These are phyloP conservation scores for Chondrostereum purpureum DNA, from an alignment of 1,284 basidiomycete genomes.

Conservation along the genomic window DNA sequence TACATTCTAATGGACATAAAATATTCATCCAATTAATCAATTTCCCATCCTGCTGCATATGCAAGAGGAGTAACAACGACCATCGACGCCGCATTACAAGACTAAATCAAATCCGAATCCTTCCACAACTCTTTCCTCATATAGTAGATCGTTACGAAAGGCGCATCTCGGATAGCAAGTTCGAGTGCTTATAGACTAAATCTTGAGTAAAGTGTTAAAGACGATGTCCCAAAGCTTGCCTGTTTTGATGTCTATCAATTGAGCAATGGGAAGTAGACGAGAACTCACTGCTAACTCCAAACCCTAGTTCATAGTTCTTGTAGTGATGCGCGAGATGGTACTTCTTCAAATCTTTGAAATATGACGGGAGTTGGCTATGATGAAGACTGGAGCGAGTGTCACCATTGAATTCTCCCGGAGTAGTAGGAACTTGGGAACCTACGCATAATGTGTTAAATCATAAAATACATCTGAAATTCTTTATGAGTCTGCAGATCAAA, in stretches of 20 bases:
- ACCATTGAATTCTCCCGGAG: no score
- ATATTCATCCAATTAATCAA: no score
- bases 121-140: no score
- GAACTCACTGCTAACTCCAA: conserved; percentile 83
- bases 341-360: conserved; percentile 90
- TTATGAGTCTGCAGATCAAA: conserved; percentile 6
- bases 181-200: no score
- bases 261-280: conserved; percentile 3
- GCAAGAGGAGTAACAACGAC: no score
- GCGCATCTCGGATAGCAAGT: no score
- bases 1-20: no score
- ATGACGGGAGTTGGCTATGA: conserved; percentile 84
- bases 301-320: conserved; percentile 98
- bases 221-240: conserved; percentile 94
- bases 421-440: conserved; percentile 21
- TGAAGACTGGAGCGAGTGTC: conserved; percentile 73
- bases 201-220: conserved; percentile 77
- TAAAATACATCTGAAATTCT: conserved; percentile 66
- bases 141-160: no score
- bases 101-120: no score
- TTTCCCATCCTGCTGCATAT: no score
- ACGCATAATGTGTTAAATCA: conserved; percentile 91
- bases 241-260: conserved; percentile 20
- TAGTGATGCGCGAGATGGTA: conserved; percentile 98
- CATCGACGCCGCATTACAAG: no score